phyloP scores from a whole-genome alignment of 192 early-diverging fungal genomes.

The Coemansia sp. region DNA sequence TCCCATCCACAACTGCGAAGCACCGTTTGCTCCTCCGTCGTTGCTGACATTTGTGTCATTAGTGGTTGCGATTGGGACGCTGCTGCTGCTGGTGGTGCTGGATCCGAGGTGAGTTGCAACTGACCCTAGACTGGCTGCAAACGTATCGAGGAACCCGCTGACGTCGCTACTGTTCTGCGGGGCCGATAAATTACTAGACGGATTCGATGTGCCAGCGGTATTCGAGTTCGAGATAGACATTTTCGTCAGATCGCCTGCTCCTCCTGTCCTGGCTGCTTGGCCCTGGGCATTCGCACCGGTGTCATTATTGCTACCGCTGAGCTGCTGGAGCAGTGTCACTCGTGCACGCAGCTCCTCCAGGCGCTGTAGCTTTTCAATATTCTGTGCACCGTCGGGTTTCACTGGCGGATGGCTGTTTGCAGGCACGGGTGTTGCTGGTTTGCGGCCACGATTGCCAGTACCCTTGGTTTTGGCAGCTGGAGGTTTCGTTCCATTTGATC shows the following conservation, averaged over 20 bases:
- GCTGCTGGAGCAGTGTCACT: slow-evolving; percentile 43
- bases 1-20: background rate
- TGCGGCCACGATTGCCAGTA: slow-evolving; percentile 1
- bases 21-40: background rate
- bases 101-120: slow-evolving; percentile 46
- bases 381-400: slow-evolving; percentile 18
- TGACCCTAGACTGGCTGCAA: slow-evolving; percentile 49
- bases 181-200: background rate
- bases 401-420: background rate
- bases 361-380: slow-evolving; percentile 41
- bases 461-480: slow-evolving; percentile 2
- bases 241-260: background rate
- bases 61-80: background rate
- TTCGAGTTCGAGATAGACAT: background rate
- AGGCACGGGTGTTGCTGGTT: background rate
- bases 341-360: slow-evolving; percentile 47
- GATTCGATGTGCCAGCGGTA: background rate
- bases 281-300: background rate
- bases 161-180: slow-evolving; percentile 18
- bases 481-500: background rate
- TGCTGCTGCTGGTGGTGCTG: no score
- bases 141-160: slow-evolving; percentile 45
- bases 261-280: background rate
- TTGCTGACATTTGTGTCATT: background rate
- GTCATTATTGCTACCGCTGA: slow-evolving; percentile 16